Evolutionary conservation across 176 grass and related monocot species (phyloP).

Genomic region (Oropetium thomaeum): DNA sequence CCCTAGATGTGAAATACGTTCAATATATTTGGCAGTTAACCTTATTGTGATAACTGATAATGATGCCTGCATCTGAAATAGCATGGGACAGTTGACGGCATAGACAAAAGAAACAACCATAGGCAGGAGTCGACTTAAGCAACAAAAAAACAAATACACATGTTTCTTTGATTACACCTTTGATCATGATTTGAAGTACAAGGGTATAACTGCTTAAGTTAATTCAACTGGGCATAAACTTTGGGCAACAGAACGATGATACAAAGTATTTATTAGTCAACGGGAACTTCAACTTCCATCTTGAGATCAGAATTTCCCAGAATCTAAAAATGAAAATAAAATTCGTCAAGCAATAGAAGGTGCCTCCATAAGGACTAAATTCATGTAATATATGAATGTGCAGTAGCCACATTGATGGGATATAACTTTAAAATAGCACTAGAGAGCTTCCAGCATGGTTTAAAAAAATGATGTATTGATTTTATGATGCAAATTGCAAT

Average conservation of each 20-base stretch:
- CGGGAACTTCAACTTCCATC: slow-evolving; percentile 94
- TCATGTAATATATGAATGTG: not conserved
- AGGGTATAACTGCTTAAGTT: slow-evolving; percentile 19
- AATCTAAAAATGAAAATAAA: slow-evolving; percentile 48
- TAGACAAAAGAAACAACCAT: not conserved
- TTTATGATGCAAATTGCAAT: not conserved
- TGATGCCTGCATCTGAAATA: not conserved
- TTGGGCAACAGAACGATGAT: slow-evolving; percentile 5
- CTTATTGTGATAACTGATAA: slow-evolving; percentile 9
- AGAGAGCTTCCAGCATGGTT: not conserved
- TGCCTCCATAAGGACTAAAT: not conserved
- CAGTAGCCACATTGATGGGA: not conserved
- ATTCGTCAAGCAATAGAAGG: not conserved
- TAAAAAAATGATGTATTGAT: not conserved
- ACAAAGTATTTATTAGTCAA: slow-evolving; percentile 56
- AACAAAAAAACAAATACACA: slow-evolving; percentile 21
- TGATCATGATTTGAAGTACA: slow-evolving; percentile 25
- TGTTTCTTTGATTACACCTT: slow-evolving; percentile 32
- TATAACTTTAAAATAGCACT: slow-evolving; percentile 4
- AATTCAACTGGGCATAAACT: slow-evolving; percentile 19
- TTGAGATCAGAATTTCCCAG: slow-evolving; percentile 71
- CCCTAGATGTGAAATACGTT: not conserved
- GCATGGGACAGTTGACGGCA: not conserved
- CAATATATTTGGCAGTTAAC: not conserved
- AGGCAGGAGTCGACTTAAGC: not conserved